Evolutionary conservation across 2,329 filamentous ascomycete species (phyloP), one percentile per base, ranked within the genome.

Genomic region (Dichotomopilus funicola): DNA sequence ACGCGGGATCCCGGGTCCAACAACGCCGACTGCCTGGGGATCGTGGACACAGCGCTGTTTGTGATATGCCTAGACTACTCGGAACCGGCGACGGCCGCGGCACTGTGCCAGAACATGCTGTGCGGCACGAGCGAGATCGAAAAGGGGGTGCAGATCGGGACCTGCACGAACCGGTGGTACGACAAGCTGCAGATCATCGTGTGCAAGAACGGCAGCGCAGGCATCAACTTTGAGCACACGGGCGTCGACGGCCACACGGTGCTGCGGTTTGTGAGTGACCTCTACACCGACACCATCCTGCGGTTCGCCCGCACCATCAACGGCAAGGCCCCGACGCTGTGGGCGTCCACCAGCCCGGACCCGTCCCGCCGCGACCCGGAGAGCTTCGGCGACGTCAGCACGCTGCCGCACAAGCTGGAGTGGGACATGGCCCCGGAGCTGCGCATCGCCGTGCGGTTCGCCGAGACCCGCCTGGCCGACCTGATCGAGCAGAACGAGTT

Each of bases 131-230:
- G 87, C 64, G 86, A 94, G 66, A 86, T 97, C 10, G 88, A 95
- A 66, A 88, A 87, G 67, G 94, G 94, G 4, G 89, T 99, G 1
- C 94, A 99, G 72, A 91, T 96, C 45, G 94, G 94, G 35, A 97
- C 94, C 1, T 99, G 94, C 73, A 96, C 92, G 11, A 99, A 99
- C 71, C 81, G 94, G 59, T 99, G 94, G 94, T 99, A 99, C 67
- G 94, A 99, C 74, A 99, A 99, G 75, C 78, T 99, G 48, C 94
- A 99, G 69, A 96, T 99, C 60, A 97, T 99, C 53, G 94, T 99
- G 50, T 97, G 94, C 78, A 95, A 96, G 75, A 99, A 97, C 72
- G 94, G 94, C 55, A 96, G 90, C 67, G 94, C 94, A 0, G 94
- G 94, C 5, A 97, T 99, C 82, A 99, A 99, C 73, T 97, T 99